Evolutionary conservation across 1,284 basidiomycete species (phyloP).

Genomic region (Cryptococcus neoformans): DNA sequence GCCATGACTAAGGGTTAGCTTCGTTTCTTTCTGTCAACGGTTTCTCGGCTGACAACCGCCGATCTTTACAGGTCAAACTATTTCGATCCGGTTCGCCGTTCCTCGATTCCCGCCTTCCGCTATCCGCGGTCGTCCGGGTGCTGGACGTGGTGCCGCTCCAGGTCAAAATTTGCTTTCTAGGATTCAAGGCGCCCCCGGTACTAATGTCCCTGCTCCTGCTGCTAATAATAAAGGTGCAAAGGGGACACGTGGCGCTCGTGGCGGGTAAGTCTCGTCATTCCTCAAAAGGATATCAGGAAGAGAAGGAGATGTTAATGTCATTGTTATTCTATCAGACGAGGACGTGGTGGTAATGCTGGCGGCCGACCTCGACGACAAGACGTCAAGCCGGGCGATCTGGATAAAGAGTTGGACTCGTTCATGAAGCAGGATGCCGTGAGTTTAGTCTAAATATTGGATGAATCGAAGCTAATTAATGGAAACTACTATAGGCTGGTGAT

Average conservation of each 20-base stretch:
- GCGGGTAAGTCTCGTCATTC: conserved; percentile 20
- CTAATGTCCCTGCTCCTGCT: neutral
- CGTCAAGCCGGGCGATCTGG: conserved; percentile 67
- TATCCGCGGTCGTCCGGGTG: neutral
- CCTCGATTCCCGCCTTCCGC: conserved; percentile 2
- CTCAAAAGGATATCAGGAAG: neutral
- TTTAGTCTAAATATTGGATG: neutral
- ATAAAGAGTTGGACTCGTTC: conserved; percentile 87
- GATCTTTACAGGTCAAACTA: conserved; percentile 64
- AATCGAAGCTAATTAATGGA: neutral
- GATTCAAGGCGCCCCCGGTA: conserved; percentile 15
- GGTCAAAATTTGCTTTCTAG: conserved; percentile 26
- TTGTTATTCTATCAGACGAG: neutral
- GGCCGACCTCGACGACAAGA: conserved; percentile 45
- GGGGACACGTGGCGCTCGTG: conserved; percentile 24
- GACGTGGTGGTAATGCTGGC: conserved; percentile 38
- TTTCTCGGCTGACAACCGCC: neutral
- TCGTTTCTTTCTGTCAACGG: neutral
- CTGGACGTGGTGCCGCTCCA: conserved; percentile 6
- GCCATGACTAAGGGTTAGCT: conserved; percentile 80
- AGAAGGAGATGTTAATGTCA: neutral
- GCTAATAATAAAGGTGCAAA: neutral
- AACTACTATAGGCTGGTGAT: conserved; percentile 9
- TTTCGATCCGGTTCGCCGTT: conserved; percentile 62
- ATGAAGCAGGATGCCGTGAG: conserved; percentile 62